Evolutionary conservation across 2,329 filamentous ascomycete species (phyloP), one percentile per base, ranked within the genome.

Genomic region (Zalaria sp.): DNA sequence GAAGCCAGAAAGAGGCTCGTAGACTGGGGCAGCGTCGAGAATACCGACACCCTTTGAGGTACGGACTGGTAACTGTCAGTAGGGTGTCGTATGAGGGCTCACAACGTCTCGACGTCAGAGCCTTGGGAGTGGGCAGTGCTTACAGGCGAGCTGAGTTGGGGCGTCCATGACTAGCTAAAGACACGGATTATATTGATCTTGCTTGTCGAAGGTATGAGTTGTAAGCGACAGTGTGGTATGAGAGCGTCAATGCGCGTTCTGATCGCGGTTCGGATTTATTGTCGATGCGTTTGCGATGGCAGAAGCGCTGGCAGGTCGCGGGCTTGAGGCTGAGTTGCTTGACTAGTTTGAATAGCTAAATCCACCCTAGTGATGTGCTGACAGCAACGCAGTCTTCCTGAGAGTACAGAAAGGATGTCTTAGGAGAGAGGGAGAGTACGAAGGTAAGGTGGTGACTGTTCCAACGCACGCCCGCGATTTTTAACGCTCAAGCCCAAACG

Each of bases 21-120:
- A 98, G 58, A 81, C 76, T 47, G 91, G 91, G 52, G 80, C 83
- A 57, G 87, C 86, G 70, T 96, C 84, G 67, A 93, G 78, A 65
- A 96, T 73, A 58, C 88, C 88, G 70, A 98, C 88, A 64, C 80
- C 81, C 79, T 95, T 96, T 67, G 88, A 83, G 65, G 91, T 95
- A 69, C 91, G 86, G 75, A 83, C 76, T 80, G 51, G 28, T 35
- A 37, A 38, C 32, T 25, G 34, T 47, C 34, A 49, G 40, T 45
- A 40, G 41, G 28, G 10, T 9, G 27, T 31, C 34, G 42, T 42
- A 34, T 42, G 26, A 35, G 25, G 18, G 25, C 25, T 10, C 25
- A 5, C 5, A 18, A 18, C 18, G 18, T 18, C 18, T 18, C 18
- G 18, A 18, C 18, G 18, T 18, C 18, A 18, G 18, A 18, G 18